Evolutionary conservation across 352 stramenopile species (phyloP).

Genomic region (Elongisporangium anandrum): DNA sequence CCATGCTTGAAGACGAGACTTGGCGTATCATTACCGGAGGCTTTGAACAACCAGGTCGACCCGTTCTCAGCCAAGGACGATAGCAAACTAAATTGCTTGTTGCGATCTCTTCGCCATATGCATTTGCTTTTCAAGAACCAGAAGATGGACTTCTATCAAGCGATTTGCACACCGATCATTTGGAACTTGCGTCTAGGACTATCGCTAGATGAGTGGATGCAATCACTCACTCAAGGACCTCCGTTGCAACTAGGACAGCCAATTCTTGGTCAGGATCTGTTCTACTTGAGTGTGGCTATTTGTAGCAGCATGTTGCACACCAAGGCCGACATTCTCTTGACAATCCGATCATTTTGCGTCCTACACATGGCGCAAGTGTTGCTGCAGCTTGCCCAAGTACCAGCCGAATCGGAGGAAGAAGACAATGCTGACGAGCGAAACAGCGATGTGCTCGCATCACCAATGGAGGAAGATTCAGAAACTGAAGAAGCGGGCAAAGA

Average conservation of each 20-base stretch:
- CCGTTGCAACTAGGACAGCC: constrained; percentile 53
- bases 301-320: constrained; percentile 75
- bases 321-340: constrained; percentile 76
- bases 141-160: constrained; percentile 43
- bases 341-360: constrained; percentile 70
- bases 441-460: not conserved
- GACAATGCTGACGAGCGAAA: constrained; percentile 23
- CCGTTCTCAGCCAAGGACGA: constrained; percentile 73
- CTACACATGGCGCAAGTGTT: constrained; percentile 79
- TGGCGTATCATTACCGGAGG: constrained; percentile 61
- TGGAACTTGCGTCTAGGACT: constrained; percentile 43
- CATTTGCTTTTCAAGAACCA: constrained; percentile 53
- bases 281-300: constrained; percentile 68
- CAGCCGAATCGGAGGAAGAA: constrained; percentile 54
- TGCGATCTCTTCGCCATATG: constrained; percentile 53
- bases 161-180: constrained; percentile 43
- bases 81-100: constrained; percentile 65
- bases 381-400: constrained; percentile 51
- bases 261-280: constrained; percentile 69
- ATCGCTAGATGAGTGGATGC: constrained; percentile 41
- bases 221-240: constrained; percentile 34
- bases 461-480: constrained; percentile 11
- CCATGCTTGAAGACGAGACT: constrained; percentile 57
- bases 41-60: constrained; percentile 60
- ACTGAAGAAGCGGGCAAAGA: constrained; percentile 2